Percentiles rank a stretch among this genome's conserved stretches.
phyloP scores from a whole-genome alignment of 2,329 filamentous ascomycete genomes.

The Neopestalotiopsis sp. region DNA sequence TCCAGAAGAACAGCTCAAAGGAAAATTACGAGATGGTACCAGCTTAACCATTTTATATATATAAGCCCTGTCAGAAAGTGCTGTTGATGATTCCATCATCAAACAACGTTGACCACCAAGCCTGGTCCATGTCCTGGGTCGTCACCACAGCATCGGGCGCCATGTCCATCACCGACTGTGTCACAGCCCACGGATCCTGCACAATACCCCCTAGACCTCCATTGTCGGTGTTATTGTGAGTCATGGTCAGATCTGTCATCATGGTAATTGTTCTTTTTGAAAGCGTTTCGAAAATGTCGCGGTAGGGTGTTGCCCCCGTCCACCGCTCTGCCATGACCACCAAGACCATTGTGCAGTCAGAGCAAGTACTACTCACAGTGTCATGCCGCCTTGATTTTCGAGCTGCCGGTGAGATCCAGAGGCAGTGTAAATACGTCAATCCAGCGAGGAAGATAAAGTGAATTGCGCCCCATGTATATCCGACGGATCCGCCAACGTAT shows the following conservation, averaged over 20 bases:
- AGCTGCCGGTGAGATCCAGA: constrained; percentile 34
- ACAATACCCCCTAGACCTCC: no score
- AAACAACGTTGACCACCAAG: no score
- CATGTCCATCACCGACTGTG: no score
- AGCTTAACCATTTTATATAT: no score
- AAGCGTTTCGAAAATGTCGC: constrained; percentile 38
- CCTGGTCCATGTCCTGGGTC: no score
- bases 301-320: constrained; percentile 34
- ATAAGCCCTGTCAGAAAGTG: no score
- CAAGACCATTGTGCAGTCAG: constrained; percentile 35
- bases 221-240: no score
- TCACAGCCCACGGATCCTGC: no score
- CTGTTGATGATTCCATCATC: no score
- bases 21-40: no score
- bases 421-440: constrained; percentile 33
- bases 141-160: no score
- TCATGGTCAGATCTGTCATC: constrained; percentile 12
- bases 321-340: constrained; percentile 37
- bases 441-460: constrained; percentile 21
- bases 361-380: constrained; percentile 31
- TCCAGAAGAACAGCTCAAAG: no score
- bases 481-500: constrained; percentile 17
- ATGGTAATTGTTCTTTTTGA: constrained; percentile 29
- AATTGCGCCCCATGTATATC: constrained; percentile 19
- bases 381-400: constrained; percentile 21